Conservation (phyloP, 768 basidiomycete species). For the Termitomyces sp. region DNA sequence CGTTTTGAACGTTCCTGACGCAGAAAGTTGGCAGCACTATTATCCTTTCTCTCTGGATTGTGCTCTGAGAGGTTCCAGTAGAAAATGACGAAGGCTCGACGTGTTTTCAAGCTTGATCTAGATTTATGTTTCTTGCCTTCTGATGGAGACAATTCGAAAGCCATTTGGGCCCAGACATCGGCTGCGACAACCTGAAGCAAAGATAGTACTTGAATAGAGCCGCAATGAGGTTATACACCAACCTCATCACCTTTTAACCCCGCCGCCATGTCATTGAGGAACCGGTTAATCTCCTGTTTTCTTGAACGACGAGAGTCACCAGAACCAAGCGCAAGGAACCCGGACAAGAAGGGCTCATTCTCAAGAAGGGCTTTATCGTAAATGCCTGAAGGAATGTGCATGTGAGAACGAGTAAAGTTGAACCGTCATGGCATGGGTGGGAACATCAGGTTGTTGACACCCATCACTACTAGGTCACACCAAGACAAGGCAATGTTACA, state of each 20-base stretch:
- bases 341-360: constrained; percentile 12
- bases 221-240: background rate
- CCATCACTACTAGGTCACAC: background rate
- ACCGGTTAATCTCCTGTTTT: background rate
- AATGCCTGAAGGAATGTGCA: constrained; percentile 8
- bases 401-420: background rate
- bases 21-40: constrained; percentile 14
- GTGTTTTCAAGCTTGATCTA: constrained; percentile 6
- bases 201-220: background rate
- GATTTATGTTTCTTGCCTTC: background rate
- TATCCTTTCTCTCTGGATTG: background rate
- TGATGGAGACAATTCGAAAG: constrained; percentile 4
- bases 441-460: background rate
- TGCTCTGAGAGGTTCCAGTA: constrained; percentile 17
- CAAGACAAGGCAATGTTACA: no score
- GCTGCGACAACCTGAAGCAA: constrained; percentile 9
- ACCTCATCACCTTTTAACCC: constrained; percentile 1
- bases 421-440: background rate
- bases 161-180: constrained; percentile 9
- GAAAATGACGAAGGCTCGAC: constrained; percentile 15
- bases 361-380: constrained; percentile 19
- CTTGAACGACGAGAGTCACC: background rate
- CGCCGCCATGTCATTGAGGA: constrained; percentile 2
- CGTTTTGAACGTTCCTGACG: constrained; percentile 3
- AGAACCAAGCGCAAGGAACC: constrained; percentile 3